phyloP scores from a whole-genome alignment of 2,329 filamentous ascomycete species.

The Talaromyces sp. region DNA sequence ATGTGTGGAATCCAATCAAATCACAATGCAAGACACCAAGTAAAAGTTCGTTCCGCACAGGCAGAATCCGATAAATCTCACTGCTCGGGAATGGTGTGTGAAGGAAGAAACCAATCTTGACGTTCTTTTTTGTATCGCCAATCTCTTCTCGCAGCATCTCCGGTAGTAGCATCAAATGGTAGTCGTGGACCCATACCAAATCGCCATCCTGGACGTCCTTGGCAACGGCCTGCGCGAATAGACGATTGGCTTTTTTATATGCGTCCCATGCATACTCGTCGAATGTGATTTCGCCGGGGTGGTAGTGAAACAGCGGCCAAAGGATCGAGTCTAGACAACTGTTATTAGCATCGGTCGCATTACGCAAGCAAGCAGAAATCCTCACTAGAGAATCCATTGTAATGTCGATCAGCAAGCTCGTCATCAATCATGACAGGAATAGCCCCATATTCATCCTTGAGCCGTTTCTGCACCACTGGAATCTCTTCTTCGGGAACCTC shows the following conservation, averaged over 20 bases:
- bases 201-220: constrained; percentile 85
- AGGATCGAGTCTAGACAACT: constrained; percentile 72
- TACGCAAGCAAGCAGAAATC: neutral
- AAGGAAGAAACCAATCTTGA: constrained; percentile 95
- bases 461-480: constrained; percentile 66
- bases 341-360: neutral
- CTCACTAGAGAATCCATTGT: constrained; percentile 96
- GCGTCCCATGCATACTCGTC: constrained; percentile 88
- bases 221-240: constrained; percentile 82
- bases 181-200: constrained; percentile 93
- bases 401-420: constrained; percentile 89
- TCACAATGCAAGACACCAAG: constrained; percentile 85
- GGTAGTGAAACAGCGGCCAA: constrained; percentile 96
- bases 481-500: constrained; percentile 86
- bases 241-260: constrained; percentile 83
- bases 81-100: constrained; percentile 93
- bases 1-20: constrained; percentile 91
- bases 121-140: constrained; percentile 71
- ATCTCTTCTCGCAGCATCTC: constrained; percentile 89
- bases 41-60: constrained; percentile 80
- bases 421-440: constrained; percentile 91
- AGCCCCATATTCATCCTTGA: constrained; percentile 84
- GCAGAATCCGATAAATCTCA: constrained; percentile 91
- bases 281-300: constrained; percentile 93
- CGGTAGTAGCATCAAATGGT: constrained; percentile 91